Conservation (phyloP, 768 basidiomycete species). For the Xerocomus potaroensis region DNA sequence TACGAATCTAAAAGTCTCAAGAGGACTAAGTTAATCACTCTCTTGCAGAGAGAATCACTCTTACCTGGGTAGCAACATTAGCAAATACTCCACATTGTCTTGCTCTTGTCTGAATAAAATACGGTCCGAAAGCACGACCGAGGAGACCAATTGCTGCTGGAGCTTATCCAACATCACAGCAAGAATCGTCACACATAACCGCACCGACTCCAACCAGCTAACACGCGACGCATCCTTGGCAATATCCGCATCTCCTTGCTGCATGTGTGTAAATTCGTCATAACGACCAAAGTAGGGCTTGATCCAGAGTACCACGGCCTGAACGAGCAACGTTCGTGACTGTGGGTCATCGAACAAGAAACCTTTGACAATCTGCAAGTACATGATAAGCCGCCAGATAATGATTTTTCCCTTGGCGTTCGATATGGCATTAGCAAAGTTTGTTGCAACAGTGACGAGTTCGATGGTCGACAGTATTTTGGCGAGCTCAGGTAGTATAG, state of each 20-base stretch:
- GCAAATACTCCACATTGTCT: constrained; percentile 83
- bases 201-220: constrained; percentile 83
- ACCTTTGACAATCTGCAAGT: constrained; percentile 85
- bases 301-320: constrained; percentile 88
- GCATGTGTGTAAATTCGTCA: constrained; percentile 70
- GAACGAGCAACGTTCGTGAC: constrained; percentile 75
- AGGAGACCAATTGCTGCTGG: constrained; percentile 72
- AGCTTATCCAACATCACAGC: constrained; percentile 89
- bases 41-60: constrained; percentile 13
- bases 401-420: constrained; percentile 81
- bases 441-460: constrained; percentile 80
- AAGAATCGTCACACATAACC: constrained; percentile 86
- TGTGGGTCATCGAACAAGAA: constrained; percentile 82
- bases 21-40: constrained; percentile 5
- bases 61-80: constrained; percentile 80
- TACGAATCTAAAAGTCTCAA: constrained; percentile 82
- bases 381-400: constrained; percentile 92
- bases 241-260: constrained; percentile 61
- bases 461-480: constrained; percentile 80
- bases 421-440: constrained; percentile 81
- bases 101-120: constrained; percentile 72
- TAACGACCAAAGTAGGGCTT: constrained; percentile 92
- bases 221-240: constrained; percentile 72
- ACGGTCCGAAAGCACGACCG: constrained; percentile 57
- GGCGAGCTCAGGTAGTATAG: constrained; percentile 82